Evolutionary conservation across 1,284 basidiomycete genomes (phyloP).

Genomic region (Hypsizygus ulmarius): DNA sequence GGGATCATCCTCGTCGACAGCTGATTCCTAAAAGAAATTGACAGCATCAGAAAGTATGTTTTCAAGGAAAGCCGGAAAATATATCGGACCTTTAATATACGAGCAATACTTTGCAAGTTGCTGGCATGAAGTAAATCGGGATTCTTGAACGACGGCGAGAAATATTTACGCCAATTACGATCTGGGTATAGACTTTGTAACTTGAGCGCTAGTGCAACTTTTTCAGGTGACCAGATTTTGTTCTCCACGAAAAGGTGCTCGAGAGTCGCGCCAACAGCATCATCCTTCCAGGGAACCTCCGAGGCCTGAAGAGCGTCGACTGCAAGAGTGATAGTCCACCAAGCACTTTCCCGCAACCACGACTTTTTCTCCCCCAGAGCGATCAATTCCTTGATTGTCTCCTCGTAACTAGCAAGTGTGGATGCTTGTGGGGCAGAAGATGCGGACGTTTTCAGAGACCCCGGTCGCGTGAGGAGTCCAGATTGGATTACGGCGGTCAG

Average conservation of each 20-base stretch:
- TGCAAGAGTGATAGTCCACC: conserved; percentile 78
- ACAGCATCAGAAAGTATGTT: conserved; percentile 6
- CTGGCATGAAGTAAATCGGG: conserved; percentile 61
- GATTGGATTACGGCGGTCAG: conserved; percentile 82
- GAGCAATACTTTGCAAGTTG: conserved; percentile 76
- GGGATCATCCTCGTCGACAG: conserved; percentile 52
- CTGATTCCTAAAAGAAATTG: conserved; percentile 46
- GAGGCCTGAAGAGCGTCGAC: conserved; percentile 59
- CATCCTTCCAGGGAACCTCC: conserved; percentile 67
- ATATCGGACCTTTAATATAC: conserved; percentile 69
- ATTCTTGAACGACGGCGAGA: conserved; percentile 79
- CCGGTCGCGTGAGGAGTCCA: conserved; percentile 66
- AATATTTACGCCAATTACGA: conserved; percentile 66
- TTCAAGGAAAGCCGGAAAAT: conserved; percentile 1
- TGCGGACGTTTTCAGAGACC: conserved; percentile 49
- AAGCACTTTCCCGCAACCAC: conserved; percentile 91
- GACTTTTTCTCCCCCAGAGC: conserved; percentile 80
- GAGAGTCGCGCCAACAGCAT: conserved; percentile 56
- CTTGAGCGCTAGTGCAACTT: conserved; percentile 77
- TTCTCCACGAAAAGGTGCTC: conserved; percentile 53
- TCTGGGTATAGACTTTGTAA: conserved; percentile 60
- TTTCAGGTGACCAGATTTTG: conserved; percentile 82
- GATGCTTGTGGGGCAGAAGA: conserved; percentile 54
- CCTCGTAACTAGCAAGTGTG: conserved; percentile 58
- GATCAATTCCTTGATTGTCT: conserved; percentile 66